Conservation (phyloP, 306 rosid genomes). For the Begonia masoniana region DNA sequence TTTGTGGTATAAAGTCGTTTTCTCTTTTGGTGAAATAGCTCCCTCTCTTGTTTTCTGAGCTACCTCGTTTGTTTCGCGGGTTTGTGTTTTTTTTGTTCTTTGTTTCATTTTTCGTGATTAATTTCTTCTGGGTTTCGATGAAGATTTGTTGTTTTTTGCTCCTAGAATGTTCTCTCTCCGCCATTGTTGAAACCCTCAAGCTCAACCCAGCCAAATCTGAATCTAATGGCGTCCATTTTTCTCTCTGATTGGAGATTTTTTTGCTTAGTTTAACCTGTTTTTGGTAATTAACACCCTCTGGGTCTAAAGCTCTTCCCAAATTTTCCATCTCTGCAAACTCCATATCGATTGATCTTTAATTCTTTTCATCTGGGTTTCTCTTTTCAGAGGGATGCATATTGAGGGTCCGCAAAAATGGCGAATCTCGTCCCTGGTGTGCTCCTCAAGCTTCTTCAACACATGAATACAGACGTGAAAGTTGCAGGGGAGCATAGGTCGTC, state of each 20-base stretch:
- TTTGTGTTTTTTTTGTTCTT: too few relatives aligned
- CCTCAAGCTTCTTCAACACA: constrained; percentile 82
- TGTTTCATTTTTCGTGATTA: too few relatives aligned
- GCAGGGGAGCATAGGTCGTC: constrained; percentile 93
- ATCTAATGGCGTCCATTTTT: constrained; percentile 13
- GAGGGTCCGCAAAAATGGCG: constrained; percentile 61
- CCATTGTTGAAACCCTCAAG: not conserved
- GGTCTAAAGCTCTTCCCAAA: constrained; percentile 6
- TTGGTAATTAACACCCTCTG: constrained; percentile 15
- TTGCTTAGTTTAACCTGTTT: constrained; percentile 18
- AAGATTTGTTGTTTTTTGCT: too few relatives aligned
- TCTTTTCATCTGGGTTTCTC: constrained; percentile 15
- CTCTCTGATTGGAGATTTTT: constrained; percentile 6
- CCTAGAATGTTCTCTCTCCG: too few relatives aligned
- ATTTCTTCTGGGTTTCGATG: too few relatives aligned
- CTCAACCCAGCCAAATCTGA: constrained; percentile 19
- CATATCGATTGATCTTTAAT: not conserved
- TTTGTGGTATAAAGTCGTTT: too few relatives aligned
- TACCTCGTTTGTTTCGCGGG: too few relatives aligned
- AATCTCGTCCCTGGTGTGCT: constrained; percentile 99
- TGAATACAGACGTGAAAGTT: constrained; percentile 85
- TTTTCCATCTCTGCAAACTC: constrained; percentile 3
- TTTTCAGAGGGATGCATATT: constrained; percentile 42
- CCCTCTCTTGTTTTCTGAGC: too few relatives aligned
- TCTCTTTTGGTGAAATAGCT: too few relatives aligned